Percentiles rank a stretch among this genome's conserved stretches.
These are phyloP conservation scores for Globisporangium echinulatum DNA, from an alignment of 352 stramenopile species.

Conservation along the genomic window DNA sequence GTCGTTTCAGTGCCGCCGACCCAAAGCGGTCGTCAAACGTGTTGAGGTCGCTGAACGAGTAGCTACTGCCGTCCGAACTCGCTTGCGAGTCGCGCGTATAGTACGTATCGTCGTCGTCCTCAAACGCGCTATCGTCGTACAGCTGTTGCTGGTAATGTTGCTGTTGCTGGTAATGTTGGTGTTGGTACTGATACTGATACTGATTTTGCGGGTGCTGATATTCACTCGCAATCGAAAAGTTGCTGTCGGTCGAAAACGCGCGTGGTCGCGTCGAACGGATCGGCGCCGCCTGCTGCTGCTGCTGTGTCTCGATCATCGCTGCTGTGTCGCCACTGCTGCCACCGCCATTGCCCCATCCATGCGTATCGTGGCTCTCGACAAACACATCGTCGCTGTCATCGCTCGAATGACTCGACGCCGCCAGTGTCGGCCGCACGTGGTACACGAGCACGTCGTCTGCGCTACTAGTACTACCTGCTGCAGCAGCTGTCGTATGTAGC, in stretches of 20 bases:
- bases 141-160: not conserved
- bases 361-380: not conserved
- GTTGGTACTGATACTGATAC: not conserved
- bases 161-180: constrained; percentile 1
- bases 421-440: constrained; percentile 25
- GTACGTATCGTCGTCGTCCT: constrained; percentile 2
- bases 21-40: constrained; percentile 34
- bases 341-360: no score
- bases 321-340: no score
- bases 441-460: constrained; percentile 32
- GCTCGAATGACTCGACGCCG: constrained; percentile 31
- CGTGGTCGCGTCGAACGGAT: constrained; percentile 5
- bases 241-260: constrained; percentile 40
- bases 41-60: constrained; percentile 58
- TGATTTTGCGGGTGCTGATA: constrained; percentile 6
- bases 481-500: constrained; percentile 2
- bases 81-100: constrained; percentile 23
- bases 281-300: no score
- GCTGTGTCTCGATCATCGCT: no score
- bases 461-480: not conserved
- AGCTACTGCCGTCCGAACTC: constrained; percentile 45
- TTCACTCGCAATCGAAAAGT: constrained; percentile 49
- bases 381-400: constrained; percentile 1
- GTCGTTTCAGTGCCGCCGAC: constrained; percentile 19
- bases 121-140: not conserved